Evolutionary conservation across 306 rosid species (phyloP), one percentile per base, ranked within the genome.

Genomic region (Chamaecrista fasciculata): DNA sequence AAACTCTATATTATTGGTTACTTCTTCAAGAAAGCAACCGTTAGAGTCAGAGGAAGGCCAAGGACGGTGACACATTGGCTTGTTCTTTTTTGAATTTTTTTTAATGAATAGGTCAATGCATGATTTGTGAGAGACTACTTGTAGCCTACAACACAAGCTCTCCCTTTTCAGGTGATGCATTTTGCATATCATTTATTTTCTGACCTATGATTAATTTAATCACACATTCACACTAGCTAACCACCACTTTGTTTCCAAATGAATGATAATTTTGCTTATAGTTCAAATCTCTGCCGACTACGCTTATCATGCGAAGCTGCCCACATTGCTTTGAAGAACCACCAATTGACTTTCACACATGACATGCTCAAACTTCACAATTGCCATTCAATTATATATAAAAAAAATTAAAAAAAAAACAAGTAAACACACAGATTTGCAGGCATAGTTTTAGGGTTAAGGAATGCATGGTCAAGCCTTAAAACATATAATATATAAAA

Each of bases 31-130:
- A 73, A 82, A 80, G 81, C 81, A 82, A 88, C 80, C 81, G 86
- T 83, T 81, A 76, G 82, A 79, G 71, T 79, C 80, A 76, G 82
- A 79, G 71, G 77, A 42, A 73, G 86, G 70, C 67, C 25, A 77
- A 75, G 82, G 96, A 77, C 86, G 90, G 96, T 84, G 90, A 85
- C 83, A 29, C 71, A 37, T 78, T 76, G n/a, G n/a, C n/a, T n/a
- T n/a, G n/a, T n/a, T n/a, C n/a, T n/a, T n/a, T n/a, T n/a, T n/a
- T n/a, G n/a, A n/a, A 57, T 48, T 21, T 59, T 50, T 3, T 2
- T 2, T 36, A 6, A 6, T 31, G 14, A n/a, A n/a, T 23, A 67
- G 77, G 89, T 89, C 91, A 78, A 85, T 83, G 89, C 86, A 75
- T 72, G 66, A 40, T 73, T 34, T 75, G 19, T 56, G 74, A 81